These are phyloP conservation scores for Dactylis glomerata DNA, from an alignment of 176 grass and related monocot species.

Conservation along the genomic window DNA sequence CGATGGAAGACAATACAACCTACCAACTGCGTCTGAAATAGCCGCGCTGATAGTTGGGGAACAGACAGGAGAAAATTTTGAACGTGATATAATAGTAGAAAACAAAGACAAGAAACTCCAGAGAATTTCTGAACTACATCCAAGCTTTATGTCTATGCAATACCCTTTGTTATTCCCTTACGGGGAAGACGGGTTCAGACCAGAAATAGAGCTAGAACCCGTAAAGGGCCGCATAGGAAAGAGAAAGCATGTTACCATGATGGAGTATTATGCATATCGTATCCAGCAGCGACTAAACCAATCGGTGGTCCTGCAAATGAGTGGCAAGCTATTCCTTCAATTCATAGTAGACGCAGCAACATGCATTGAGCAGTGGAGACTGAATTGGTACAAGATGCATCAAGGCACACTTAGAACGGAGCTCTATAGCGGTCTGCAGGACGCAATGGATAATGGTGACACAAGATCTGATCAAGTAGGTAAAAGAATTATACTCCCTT, in stretches of 20 bases:
- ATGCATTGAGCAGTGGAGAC: not conserved
- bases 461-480: not conserved
- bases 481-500: not conserved
- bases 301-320: not conserved
- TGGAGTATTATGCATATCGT: conserved; percentile 27
- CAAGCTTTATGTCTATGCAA: conserved; percentile 36
- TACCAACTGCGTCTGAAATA: not conserved
- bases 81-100: conserved; percentile 28
- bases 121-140: conserved; percentile 14
- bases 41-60: conserved; percentile 7
- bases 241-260: conserved; percentile 23
- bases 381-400: not conserved
- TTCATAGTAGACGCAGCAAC: not conserved
- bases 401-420: not conserved
- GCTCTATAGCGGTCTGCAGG: not conserved
- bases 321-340: not conserved
- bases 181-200: not conserved
- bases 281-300: conserved; percentile 6
- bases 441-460: not conserved
- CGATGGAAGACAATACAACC: conserved; percentile 21
- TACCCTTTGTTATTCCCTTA: conserved; percentile 18
- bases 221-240: not conserved
- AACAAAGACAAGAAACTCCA: not conserved
- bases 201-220: not conserved
- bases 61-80: not conserved